Percentiles rank a stretch among this genome's conserved stretches.
phyloP scores from a whole-genome alignment of 495 filamentous ascomycete species.

The Neurospora sp. region DNA sequence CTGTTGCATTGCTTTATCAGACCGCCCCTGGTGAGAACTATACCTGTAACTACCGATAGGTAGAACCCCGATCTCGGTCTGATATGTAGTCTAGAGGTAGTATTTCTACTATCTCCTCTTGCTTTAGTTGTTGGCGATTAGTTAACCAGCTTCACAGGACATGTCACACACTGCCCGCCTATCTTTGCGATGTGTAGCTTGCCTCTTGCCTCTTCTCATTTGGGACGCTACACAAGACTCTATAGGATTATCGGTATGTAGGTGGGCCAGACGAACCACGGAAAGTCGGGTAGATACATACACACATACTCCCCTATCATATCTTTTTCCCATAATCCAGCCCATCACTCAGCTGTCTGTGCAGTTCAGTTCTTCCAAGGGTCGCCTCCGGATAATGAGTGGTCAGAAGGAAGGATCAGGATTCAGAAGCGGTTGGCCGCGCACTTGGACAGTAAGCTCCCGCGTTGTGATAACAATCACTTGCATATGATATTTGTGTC shows the following conservation, averaged over 20 bases:
- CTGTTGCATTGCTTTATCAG: not conserved
- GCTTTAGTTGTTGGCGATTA: not conserved
- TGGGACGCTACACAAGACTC: not conserved
- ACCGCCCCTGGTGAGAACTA: not conserved
- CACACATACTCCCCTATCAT: not conserved
- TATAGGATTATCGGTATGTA: not conserved
- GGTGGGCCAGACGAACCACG: not conserved
- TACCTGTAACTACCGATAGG: not conserved
- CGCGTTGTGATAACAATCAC: not conserved
- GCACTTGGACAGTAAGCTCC: not conserved
- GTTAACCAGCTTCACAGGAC: not conserved
- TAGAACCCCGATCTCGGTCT: not conserved
- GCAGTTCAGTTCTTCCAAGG: not conserved
- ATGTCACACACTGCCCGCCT: not conserved
- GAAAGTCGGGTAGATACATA: not conserved
- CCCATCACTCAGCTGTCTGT: not conserved
- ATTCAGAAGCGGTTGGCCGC: not conserved
- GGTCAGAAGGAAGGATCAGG: not conserved
- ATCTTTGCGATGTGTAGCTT: not conserved
- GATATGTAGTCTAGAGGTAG: not conserved
- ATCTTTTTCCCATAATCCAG: not conserved
- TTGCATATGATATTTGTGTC: not conserved
- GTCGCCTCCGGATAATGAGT: not conserved
- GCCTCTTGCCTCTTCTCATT: not conserved
- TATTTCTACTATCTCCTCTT: not conserved